Base-by-base conservation (phyloP, 169 alveolate genomes). In the Cyclospora cayetanensis region DNA sequence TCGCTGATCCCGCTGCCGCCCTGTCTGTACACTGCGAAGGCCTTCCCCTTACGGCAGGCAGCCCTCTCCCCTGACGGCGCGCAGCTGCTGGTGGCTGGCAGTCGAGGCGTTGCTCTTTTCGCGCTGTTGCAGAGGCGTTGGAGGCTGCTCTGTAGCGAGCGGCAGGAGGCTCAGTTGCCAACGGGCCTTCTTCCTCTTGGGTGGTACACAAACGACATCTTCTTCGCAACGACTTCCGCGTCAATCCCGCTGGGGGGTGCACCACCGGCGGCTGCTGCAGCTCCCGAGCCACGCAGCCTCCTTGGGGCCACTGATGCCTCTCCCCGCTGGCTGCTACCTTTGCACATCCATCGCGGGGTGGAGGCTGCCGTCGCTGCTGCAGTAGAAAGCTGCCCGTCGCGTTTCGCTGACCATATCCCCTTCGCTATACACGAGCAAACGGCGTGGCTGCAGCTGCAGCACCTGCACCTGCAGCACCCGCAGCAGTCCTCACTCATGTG, bases 141-240 rank as follows among this genome's bases (percentile, higher is more conserved):
- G 95, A 85, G 95, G 63, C 68, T 94, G 27, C 91, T 93, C 35
- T 90, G 94, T 42, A 91, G 83, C 70, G 90, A 93, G 43, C 65
- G 35, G 31, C 94, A 93, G 83, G 95, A 93, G 92, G 84, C 90
- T 41, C 90, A 91, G 66, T 83, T 94, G 9, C 92, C 91, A 7
- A 92, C 89, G 43, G 94, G 95, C 84, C 70, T 88, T 65, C 70
- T 93, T 39, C 96, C 96, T n/a, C 65, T 85, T 50, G 96, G 96
- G 31, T 94, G 96, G 96, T 87, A 93, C 77, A 93, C 82, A 63
- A 91, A 90, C 22, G 88, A 83, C 80, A 46, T 93, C 20, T 93
- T 94, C 84, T 94, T 94, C 82, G 74, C 93, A 12, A 65, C 68
- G 63, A 88, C 79, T 43, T 76, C 77, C 41, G 79, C 88, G 18